Evolutionary conservation across 306 rosid species (phyloP).

Genomic region (Senna tora): DNA sequence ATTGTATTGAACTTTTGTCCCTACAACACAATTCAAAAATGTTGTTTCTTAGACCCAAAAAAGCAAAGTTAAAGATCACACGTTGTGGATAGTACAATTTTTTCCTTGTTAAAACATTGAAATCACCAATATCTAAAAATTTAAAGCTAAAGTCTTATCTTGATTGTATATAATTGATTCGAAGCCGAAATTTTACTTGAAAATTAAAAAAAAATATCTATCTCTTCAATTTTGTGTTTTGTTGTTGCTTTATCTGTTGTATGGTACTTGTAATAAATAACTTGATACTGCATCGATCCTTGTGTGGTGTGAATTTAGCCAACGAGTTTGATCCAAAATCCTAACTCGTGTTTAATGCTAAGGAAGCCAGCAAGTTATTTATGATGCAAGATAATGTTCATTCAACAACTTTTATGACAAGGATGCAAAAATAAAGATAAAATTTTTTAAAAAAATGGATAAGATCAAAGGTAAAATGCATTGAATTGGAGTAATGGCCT

Average conservation of each 20-base stretch:
- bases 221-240: not conserved
- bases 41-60: slow-evolving; percentile 1
- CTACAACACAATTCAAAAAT: too few relatives aligned
- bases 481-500: not conserved
- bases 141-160: too few relatives aligned
- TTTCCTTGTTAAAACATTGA: too few relatives aligned
- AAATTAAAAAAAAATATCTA: too few relatives aligned
- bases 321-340: not conserved
- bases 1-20: too few relatives aligned
- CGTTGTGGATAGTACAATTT: slow-evolving; percentile 10
- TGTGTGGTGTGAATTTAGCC: not conserved
- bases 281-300: not conserved
- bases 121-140: too few relatives aligned
- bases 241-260: slow-evolving; percentile 8
- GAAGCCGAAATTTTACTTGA: too few relatives aligned
- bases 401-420: slow-evolving; percentile 34
- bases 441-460: slow-evolving; percentile 12
- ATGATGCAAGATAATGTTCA: slow-evolving; percentile 7
- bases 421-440: not conserved
- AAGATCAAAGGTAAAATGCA: not conserved
- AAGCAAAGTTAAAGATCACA: slow-evolving; percentile 8
- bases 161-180: too few relatives aligned
- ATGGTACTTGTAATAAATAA: not conserved
- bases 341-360: slow-evolving; percentile 2
- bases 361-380: not conserved